Base-by-base conservation (phyloP, 257 asterid genomes). In the Striga asiatica region DNA sequence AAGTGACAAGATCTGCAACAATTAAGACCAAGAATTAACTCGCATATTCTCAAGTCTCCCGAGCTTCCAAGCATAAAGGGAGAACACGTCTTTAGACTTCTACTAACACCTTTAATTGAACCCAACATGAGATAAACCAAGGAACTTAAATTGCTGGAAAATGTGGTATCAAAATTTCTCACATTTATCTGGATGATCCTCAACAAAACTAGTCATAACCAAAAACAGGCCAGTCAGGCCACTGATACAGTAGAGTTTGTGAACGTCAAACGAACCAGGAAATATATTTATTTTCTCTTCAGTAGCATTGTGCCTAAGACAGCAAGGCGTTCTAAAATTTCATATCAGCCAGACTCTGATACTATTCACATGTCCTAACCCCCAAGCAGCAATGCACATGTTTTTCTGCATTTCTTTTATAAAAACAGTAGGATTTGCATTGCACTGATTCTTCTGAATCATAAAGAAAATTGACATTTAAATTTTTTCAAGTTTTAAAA, bases 11-110 rank as follows among this genome's bases (percentile, higher is more conserved):
- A 49, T 16, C 27, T 42, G 17, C n/a, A 16, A 19, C 41, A 11
- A 20, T 32, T 52, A 59, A 62, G 55, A 62, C 52, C 42, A 49
- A 50, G 43, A 66, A 24, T 47, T 29, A 51, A 20, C 52, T 20
- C 22, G 18, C 31, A 23, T 19, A 50, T 23, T 45, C 42, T 49
- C 42, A 38, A 58, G 43, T 24, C 12, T 45, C 45, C 53, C 54
- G 14, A 27, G 54, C 17, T 45, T 25, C 11, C 41, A 50, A 32
- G 41, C 60, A 22, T 22, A 17, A 32, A 32, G 9, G 7, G 11
- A 48, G 51, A 34, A 43, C 53, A 62, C 8, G 21, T 31, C 50
- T 28, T 22, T 43, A 23, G 19, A 51, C 46, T 56, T 28, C 20
- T 48, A 52, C 10, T 56, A 52, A 47, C 54, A 16, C 5, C 54